Percentiles rank a stretch among this genome's conserved stretches.
These are phyloP conservation scores for Colletotrichum sp. DNA, from an alignment of 2,329 filamentous ascomycete species.

Conservation along the genomic window DNA sequence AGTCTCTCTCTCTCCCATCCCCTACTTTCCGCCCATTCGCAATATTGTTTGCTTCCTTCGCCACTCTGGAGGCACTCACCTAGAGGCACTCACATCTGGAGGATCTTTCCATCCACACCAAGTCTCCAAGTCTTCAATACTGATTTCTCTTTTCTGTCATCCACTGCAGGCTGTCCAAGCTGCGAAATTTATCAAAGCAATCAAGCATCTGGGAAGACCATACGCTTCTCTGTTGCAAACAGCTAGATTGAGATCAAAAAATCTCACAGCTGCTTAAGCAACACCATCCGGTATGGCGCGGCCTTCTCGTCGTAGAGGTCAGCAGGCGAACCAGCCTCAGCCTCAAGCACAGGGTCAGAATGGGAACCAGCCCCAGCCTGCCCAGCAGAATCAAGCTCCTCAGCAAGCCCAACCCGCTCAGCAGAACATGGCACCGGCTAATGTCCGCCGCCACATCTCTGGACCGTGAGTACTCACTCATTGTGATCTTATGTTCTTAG, in stretches of 20 bases:
- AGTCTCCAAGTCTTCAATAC: neutral
- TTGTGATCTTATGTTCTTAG: too few species aligned
- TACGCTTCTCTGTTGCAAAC: neutral
- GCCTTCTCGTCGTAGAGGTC: neutral
- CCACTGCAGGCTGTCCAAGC: neutral
- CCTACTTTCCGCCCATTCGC: neutral
- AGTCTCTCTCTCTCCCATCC: neutral
- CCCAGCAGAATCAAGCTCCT: neutral
- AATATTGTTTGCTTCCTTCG: neutral
- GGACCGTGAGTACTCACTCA: slow-evolving; percentile 8
- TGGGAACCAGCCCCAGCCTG: neutral
- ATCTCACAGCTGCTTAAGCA: neutral
- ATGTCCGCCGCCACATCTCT: slow-evolving; percentile 11
- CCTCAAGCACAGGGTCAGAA: neutral
- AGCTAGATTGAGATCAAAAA: neutral
- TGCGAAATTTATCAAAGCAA: neutral
- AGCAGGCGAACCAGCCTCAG: neutral
- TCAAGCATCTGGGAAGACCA: neutral
- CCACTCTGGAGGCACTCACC: neutral
- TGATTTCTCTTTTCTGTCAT: neutral
- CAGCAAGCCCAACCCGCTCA: neutral
- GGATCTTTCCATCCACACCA: neutral
- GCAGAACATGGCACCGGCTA: neutral
- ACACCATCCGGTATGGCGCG: neutral
- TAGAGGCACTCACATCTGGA: neutral